Percentiles rank a stretch among this genome's conserved stretches.
Evolutionary conservation across 164 flowering plant species (phyloP).

Genomic region (Chimonanthus praecox): DNA sequence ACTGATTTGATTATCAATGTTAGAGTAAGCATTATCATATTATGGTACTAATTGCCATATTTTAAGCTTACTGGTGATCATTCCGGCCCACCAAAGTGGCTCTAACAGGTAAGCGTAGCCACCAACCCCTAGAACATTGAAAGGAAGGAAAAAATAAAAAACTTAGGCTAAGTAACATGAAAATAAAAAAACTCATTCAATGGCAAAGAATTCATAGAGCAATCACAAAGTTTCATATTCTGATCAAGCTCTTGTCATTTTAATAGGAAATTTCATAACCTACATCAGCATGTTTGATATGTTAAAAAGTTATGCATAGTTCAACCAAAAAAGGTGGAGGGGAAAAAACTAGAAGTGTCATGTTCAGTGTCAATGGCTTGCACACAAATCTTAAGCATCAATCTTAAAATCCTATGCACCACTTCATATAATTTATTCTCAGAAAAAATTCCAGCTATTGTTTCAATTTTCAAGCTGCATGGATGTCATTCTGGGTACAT

Average conservation of each 20-base stretch:
- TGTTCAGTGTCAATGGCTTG: too few species aligned
- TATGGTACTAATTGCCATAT: neutral
- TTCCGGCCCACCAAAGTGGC: constrained; percentile 98
- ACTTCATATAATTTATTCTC: too few species aligned
- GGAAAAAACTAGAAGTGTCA: too few species aligned
- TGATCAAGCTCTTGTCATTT: neutral
- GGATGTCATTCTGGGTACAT: too few species aligned
- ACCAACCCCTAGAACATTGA: constrained; percentile 54
- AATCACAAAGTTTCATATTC: neutral
- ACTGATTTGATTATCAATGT: neutral
- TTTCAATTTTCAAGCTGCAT: too few species aligned
- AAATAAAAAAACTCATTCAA: neutral
- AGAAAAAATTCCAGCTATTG: too few species aligned
- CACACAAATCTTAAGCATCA: too few species aligned
- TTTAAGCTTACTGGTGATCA: constrained; percentile 62
- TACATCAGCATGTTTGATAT: too few species aligned
- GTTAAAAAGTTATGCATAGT: too few species aligned
- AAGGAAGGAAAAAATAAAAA: too few species aligned
- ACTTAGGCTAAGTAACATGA: neutral
- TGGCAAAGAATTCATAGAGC: neutral
- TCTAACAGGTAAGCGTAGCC: constrained; percentile 78
- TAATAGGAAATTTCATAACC: neutral
- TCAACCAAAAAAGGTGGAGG: too few species aligned
- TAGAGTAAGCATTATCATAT: neutral
- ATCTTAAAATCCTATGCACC: too few species aligned